phyloP scores from a whole-genome alignment of 2,329 filamentous ascomycete genomes.

The Talaromyces rugulosus region DNA sequence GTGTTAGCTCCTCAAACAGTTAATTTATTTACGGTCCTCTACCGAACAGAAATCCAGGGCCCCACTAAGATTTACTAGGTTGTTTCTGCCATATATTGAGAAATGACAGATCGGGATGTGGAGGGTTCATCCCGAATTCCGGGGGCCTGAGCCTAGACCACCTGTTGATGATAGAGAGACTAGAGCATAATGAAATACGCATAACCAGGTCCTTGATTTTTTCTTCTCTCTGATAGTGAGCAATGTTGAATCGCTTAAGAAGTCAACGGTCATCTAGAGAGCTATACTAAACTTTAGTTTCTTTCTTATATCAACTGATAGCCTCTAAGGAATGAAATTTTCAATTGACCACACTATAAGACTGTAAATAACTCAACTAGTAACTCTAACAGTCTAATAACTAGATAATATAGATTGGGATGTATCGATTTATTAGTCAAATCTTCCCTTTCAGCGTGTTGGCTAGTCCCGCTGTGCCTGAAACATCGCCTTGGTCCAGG shows the following conservation, averaged over 20 bases:
- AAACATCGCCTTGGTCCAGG: slow-evolving; percentile 42
- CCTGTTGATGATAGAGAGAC: neutral
- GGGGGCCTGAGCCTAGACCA: neutral
- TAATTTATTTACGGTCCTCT: no score
- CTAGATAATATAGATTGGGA: neutral
- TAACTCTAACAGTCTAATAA: neutral
- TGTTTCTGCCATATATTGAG: neutral
- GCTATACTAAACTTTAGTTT: neutral
- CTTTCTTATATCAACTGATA: neutral
- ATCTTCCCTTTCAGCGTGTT: slow-evolving; percentile 36
- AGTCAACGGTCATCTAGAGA: neutral
- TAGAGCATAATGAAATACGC: neutral
- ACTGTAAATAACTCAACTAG: neutral
- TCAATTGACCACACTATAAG: neutral
- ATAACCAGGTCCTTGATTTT: neutral
- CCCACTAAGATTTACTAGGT: no score
- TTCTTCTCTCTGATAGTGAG: neutral
- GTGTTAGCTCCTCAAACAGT: no score
- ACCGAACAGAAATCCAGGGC: no score
- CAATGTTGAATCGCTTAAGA: no score
- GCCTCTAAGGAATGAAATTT: neutral
- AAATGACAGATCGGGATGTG: neutral
- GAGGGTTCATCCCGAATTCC: neutral
- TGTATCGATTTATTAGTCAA: neutral
- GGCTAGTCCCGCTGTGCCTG: slow-evolving; percentile 37